These are phyloP conservation scores for Fragaria nilgerrensis DNA, from an alignment of 306 rosid genomes.

Conservation along the genomic window DNA sequence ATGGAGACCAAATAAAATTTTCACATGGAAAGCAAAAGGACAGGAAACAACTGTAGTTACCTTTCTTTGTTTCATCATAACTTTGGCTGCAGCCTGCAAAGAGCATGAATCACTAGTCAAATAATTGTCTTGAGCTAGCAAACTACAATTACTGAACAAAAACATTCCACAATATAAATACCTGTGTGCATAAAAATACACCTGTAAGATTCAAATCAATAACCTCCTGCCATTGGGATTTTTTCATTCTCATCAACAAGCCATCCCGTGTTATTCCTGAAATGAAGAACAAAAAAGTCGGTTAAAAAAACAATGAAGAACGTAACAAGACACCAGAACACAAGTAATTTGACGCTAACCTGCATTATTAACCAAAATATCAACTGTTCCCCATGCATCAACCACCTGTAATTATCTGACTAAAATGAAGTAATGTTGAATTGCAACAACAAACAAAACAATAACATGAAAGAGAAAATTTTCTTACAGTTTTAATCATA, in stretches of 20 bases:
- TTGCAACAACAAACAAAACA: constrained; percentile 24
- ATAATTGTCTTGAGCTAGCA: background rate
- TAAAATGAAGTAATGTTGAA: background rate
- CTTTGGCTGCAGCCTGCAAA: constrained; percentile 83
- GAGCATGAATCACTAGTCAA: constrained; percentile 2
- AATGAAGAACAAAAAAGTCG: constrained; percentile 5
- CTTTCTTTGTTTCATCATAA: constrained; percentile 90
- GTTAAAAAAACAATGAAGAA: background rate
- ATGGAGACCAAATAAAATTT: background rate
- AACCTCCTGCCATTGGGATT: constrained; percentile 92
- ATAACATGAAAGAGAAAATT: constrained; percentile 5
- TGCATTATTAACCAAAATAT: constrained; percentile 86
- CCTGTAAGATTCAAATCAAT: constrained; percentile 95
- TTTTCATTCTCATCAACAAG: constrained; percentile 95
- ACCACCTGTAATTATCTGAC: constrained; percentile 56
- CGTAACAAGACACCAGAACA: background rate
- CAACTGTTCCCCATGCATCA: constrained; percentile 96
- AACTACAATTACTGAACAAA: background rate
- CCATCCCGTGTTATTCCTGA: constrained; percentile 90
- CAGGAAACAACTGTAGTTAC: constrained; percentile 33
- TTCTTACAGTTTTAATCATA: constrained; percentile 81
- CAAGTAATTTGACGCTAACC: constrained; percentile 36
- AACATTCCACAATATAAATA: constrained; percentile 22
- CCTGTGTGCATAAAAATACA: constrained; percentile 88
- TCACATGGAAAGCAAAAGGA: background rate